Conservation (phyloP, 2,329 filamentous ascomycete species). For the Arachnomyces sp. region DNA sequence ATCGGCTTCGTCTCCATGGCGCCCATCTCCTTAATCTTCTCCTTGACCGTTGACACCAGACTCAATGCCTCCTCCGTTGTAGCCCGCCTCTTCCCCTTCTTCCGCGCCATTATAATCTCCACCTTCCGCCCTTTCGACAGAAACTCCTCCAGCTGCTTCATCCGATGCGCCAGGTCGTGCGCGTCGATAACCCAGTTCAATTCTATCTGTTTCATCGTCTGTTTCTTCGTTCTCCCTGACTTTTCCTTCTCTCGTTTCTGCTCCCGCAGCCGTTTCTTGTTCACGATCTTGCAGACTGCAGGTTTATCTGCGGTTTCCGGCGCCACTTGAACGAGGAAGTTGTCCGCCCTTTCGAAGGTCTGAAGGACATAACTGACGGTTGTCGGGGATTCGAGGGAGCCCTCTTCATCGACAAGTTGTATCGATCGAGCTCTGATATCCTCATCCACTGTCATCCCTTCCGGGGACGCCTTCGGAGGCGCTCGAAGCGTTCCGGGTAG, state of each 20-base stretch:
- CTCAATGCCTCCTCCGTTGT: conserved; percentile 52
- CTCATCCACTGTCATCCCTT: conserved; percentile 20
- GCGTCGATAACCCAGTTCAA: conserved; percentile 77
- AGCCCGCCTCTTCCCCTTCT: conserved; percentile 54
- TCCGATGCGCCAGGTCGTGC: conserved; percentile 65
- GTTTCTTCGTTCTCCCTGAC: conserved; percentile 33
- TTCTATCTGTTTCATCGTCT: conserved; percentile 65
- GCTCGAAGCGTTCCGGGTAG: not conserved
- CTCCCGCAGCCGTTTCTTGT: conserved; percentile 45
- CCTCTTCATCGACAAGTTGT: conserved; percentile 28
- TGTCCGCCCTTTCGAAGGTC: conserved; percentile 40
- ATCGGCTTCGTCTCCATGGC: conserved; percentile 33
- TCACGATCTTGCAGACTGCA: conserved; percentile 65
- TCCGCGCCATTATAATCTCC: conserved; percentile 62
- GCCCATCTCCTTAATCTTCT: conserved; percentile 36
- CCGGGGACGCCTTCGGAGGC: not conserved
- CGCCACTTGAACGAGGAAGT: conserved; percentile 45
- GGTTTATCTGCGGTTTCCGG: conserved; percentile 21
- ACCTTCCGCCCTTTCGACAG: conserved; percentile 66
- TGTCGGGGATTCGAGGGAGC: conserved; percentile 22
- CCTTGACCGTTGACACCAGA: conserved; percentile 46
- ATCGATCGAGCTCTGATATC: conserved; percentile 24
- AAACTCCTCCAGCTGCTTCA: conserved; percentile 61
- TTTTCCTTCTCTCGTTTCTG: conserved; percentile 31
- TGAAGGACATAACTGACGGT: conserved; percentile 28